Base-by-base conservation (phyloP, 2,329 filamentous ascomycete species). In the Lachnellula subtilissima region DNA sequence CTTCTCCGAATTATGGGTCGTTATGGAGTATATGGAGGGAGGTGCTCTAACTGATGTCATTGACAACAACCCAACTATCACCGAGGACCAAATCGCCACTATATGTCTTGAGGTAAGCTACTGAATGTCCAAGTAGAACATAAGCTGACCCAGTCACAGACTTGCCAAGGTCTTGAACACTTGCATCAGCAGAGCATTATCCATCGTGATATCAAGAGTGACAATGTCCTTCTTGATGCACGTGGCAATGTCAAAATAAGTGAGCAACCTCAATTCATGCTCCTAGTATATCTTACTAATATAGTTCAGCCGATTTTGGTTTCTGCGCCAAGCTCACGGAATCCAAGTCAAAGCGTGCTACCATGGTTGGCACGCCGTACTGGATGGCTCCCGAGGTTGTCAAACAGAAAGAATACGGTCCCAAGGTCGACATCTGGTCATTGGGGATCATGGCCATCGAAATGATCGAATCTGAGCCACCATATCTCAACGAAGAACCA, bases 341-440 rank as follows among this genome's bases (percentile, higher is more conserved):
- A 71, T 87, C 91, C 62, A 96, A 96, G 76, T 94, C 85, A 66
- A 97, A 99, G 81, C 92, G 94, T 73, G 92, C 93, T 45, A 99
- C 94, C 56, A 97, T 99, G 94, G 94, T 99, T 54, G 94, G 94
- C 62, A 99, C 94, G 36, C 94, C 94, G 15, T 99, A 97, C 80
- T 99, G 94, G 94, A 99, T 99, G 94, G 94, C 94, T 8, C 94
- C 94, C 39, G 94, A 99, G 74, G 94, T 99, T 46, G 94, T 99
- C 71, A 97, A 97, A 78, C 94, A 97, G 73, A 97, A 97, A 78
- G 93, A 97, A 74, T 99, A 99, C 69, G 94, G 93, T 40, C 89
- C 89, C 70, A 97, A 97, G 79, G 94, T 97, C 61, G 94, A 99
- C 70, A 96, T 97, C 70, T 99, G 94, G 94, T 97, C 92, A 32